phyloP scores from a whole-genome alignment of 306 rosid genomes.

The Lathyrus oleraceus region DNA sequence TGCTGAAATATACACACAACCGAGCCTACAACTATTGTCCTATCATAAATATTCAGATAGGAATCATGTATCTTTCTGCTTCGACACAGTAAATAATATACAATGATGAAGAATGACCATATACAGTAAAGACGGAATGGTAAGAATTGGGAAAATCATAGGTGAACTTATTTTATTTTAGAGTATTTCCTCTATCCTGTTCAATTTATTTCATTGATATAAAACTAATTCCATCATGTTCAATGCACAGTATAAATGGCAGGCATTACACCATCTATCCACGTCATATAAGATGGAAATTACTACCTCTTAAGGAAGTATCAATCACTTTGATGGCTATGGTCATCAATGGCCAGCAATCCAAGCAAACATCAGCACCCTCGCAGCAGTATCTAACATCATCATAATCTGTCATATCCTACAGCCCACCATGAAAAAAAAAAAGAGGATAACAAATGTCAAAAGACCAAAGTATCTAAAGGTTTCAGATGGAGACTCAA shows the following conservation, averaged over 20 bases:
- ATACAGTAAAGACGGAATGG: neutral
- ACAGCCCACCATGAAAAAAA: neutral
- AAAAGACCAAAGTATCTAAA: constrained; percentile 14
- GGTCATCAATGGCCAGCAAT: constrained; percentile 98
- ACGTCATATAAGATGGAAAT: constrained; percentile 18
- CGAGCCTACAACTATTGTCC: neutral
- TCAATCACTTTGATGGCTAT: constrained; percentile 84
- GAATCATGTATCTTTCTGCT: neutral
- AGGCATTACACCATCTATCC: neutral
- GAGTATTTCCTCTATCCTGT: neutral
- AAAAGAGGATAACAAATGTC: neutral
- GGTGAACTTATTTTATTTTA: neutral
- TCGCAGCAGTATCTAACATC: constrained; percentile 94
- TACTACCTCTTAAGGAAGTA: constrained; percentile 74
- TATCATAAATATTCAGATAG: constrained; percentile 13
- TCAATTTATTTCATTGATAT: neutral
- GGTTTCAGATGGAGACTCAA: neutral
- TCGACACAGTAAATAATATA: neutral
- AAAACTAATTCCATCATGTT: neutral
- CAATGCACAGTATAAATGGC: constrained; percentile 2
- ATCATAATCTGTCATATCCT: constrained; percentile 94
- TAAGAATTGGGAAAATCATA: constrained; percentile 10
- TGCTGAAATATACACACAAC: neutral
- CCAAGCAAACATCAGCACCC: constrained; percentile 92
- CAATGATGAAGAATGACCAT: neutral